Evolutionary conservation across 2,329 filamentous ascomycete genomes (phyloP).

Genomic region (Cadophora luteo-olivacea): DNA sequence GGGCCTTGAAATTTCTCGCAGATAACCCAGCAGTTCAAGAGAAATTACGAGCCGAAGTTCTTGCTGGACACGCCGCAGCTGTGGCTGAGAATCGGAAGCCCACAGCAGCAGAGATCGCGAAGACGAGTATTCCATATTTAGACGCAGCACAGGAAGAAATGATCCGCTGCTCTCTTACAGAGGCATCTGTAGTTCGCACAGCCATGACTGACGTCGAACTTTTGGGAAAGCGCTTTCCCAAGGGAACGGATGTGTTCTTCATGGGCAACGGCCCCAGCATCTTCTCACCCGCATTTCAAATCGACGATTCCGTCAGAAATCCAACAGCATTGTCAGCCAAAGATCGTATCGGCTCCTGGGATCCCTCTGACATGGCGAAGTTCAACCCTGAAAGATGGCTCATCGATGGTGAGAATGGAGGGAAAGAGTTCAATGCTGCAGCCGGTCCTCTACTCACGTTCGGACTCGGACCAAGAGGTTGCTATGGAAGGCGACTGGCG

Average conservation of each 20-base stretch:
- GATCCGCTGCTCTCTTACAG: constrained; percentile 44
- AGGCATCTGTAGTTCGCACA: constrained; percentile 43
- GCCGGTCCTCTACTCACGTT: constrained; percentile 49
- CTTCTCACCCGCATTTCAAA: constrained; percentile 31
- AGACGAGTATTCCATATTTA: constrained; percentile 28
- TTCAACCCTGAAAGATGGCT: constrained; percentile 50
- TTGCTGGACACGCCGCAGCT: constrained; percentile 12
- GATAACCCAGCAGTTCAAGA: constrained; percentile 24
- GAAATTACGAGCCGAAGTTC: constrained; percentile 27
- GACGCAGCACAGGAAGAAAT: constrained; percentile 42
- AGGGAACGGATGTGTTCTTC: constrained; percentile 46
- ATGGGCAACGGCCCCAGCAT: constrained; percentile 36
- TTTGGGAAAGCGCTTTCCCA: constrained; percentile 47
- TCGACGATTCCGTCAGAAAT: constrained; percentile 38
- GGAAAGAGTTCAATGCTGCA: constrained; percentile 42
- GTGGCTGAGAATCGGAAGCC: constrained; percentile 18
- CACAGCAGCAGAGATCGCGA: constrained; percentile 29
- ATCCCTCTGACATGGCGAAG: constrained; percentile 35
- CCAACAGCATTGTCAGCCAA: constrained; percentile 9
- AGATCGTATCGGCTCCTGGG: constrained; percentile 40
- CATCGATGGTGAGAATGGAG: constrained; percentile 17
- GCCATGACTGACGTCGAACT: constrained; percentile 44
- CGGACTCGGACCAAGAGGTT: constrained; percentile 47
- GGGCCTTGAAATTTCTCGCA: constrained; percentile 25
- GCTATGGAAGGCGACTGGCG: constrained; percentile 49